Conservation (phyloP, 257 asterid genomes). For the Oldenlandia corymbosa region DNA sequence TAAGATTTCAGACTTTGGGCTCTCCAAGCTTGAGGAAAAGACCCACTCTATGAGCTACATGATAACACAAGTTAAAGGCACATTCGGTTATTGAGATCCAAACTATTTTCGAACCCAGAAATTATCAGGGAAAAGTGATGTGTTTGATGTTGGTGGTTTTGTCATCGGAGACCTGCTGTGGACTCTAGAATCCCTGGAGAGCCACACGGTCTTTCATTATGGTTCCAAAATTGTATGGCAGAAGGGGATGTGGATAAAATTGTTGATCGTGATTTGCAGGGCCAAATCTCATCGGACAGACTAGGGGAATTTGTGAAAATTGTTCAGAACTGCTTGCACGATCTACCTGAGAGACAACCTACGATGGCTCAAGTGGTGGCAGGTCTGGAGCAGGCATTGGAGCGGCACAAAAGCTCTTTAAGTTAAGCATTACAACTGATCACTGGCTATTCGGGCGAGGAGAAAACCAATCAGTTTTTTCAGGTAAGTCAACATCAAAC, state of each 20-base stretch:
- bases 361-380: slow-evolving; percentile 20
- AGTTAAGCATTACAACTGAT: too few relatives aligned
- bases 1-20: slow-evolving; percentile 17
- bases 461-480: not conserved
- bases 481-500: not conserved
- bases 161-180: slow-evolving; percentile 12
- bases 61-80: slow-evolving; percentile 9
- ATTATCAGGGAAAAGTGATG: slow-evolving; percentile 16
- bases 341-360: slow-evolving; percentile 15
- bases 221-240: slow-evolving; percentile 7
- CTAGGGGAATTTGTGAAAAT: not conserved
- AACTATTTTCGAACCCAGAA: slow-evolving; percentile 12
- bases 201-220: not conserved
- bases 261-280: not conserved
- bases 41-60: not conserved
- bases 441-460: not conserved
- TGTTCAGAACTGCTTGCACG: slow-evolving; percentile 7
- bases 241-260: not conserved
- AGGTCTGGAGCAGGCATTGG: slow-evolving; percentile 10
- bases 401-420: not conserved
- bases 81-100: slow-evolving; percentile 19
- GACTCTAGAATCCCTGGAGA: slow-evolving; percentile 4
- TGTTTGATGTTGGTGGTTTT: slow-evolving; percentile 14
- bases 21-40: slow-evolving; percentile 8
- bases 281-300: not conserved